Base-by-base conservation (phyloP, 2,329 filamentous ascomycete species). In the Ascochyta fabae region DNA sequence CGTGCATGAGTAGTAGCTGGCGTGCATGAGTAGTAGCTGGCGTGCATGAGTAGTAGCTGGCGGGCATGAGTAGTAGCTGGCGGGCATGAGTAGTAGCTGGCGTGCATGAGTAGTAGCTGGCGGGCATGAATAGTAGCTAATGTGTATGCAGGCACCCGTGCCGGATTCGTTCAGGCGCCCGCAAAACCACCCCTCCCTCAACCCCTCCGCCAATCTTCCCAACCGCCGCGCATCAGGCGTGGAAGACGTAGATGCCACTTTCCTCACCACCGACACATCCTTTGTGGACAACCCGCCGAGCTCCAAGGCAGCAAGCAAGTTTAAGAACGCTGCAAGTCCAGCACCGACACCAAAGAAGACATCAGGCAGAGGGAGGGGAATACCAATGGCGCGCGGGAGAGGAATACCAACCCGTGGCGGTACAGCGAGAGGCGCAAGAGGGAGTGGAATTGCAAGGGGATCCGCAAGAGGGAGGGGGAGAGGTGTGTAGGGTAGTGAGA, bases 191-290 rank as follows among this genome's bases (percentile, higher is more conserved):
- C 59, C 67, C 29, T 64, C 59, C 23, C 53, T 69, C 24, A 58
- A 62, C 22, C 59, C 63, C 10, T 60, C 65, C 19, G 50, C 66
- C 1, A 60, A 60, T 10, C 44, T 70, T 7, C 66, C 64, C 35
- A 48, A 53, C 34, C 46, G 69, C 23, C 68, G 64, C 38, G 56
- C 57, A 15, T 70, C 68, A 41, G 66, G 63, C 9, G 61, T 60
- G 5, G 71, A 73, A 7, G 86, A 88, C 64, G 78, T 78, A 15
- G 93, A 97, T 66, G 90, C 89, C 47, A 96, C 93, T 0, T 96
- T 96, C 69, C 85, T 97, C 88, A 96, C 93, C 23, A 96, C 91
- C 10, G 92, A 96, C 71, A 96, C 89, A 6, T 91, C 91, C 1
- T 97, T 96, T 70, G 86, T 96, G 52, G 92, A 96, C 31, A 91